These are phyloP conservation scores for Basidiobolus meristosporus DNA, from an alignment of 371 early-diverging fungal genomes.

Conservation along the genomic window DNA sequence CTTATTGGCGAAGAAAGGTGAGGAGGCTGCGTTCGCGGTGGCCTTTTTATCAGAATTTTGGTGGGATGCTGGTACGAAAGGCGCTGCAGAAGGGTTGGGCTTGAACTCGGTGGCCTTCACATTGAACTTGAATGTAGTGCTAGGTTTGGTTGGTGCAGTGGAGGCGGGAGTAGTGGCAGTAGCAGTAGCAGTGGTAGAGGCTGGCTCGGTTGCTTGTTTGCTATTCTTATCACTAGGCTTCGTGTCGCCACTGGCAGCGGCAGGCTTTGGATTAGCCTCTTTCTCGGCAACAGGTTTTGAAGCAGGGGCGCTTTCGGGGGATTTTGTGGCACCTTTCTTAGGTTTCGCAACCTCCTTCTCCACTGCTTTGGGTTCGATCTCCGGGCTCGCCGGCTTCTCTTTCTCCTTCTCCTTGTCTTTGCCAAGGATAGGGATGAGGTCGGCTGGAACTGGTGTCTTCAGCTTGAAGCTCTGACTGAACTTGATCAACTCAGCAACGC, in stretches of 20 bases:
- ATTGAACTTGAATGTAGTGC: slow-evolving; percentile 50
- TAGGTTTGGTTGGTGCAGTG: slow-evolving; percentile 3
- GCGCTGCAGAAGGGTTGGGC: slow-evolving; percentile 58
- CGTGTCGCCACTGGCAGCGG: slow-evolving; percentile 6
- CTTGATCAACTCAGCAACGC: slow-evolving; percentile 55
- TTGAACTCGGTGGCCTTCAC: slow-evolving; percentile 74
- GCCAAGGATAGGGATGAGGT: slow-evolving; percentile 45
- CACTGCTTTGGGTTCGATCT: neutral
- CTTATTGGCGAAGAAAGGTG: neutral
- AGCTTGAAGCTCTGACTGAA: slow-evolving; percentile 60
- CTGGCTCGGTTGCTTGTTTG: no score
- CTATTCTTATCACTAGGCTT: no score
- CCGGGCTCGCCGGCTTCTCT: neutral
- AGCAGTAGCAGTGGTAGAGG: slow-evolving; percentile 3
- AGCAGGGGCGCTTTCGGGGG: slow-evolving; percentile 1
- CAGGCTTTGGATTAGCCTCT: no score
- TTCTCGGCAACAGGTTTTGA: slow-evolving; percentile 1
- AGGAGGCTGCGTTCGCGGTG: neutral
- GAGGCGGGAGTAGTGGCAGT: slow-evolving; percentile 1
- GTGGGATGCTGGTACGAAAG: slow-evolving; percentile 40
- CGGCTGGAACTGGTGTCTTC: slow-evolving; percentile 54
- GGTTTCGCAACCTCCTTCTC: no score
- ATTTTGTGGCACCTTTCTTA: slow-evolving; percentile 3
- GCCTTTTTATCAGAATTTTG: neutral
- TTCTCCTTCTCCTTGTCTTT: slow-evolving; percentile 10